Evolutionary conservation across 345 rosid species (phyloP), one percentile per base, ranked within the genome.

Genomic region (Sonneratia alba): DNA sequence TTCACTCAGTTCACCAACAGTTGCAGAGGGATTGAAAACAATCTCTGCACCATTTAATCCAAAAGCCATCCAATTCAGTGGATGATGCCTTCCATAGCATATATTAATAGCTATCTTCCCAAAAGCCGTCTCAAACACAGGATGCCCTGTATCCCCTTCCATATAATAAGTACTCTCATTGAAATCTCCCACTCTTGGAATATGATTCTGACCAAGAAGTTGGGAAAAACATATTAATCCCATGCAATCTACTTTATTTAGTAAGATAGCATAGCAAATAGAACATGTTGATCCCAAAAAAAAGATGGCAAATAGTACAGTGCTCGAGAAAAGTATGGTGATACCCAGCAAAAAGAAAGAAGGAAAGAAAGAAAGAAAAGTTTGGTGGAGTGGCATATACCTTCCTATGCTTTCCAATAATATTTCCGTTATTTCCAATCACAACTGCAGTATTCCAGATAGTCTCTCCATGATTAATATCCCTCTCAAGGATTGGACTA

Each of bases 71-170:
- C 97, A 94, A 74, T 94, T 92, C 80, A 91, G 71, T 36, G 97
- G 97, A 78, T 94, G 99, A 75, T 94, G 99, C 83, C 99, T 85
- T 66, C 99, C 97, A 47, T 92, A 92, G 79, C 99, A 95, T 67
- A 95, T 92, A 68, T 92, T 92, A 21, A 95, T 83, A 36, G 89
- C 97, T 36, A 92, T 87, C 81, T 90, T 95, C 64, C 97, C 97
- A 80, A 75, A 90, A 67, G 81, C 92, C 1, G 97, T 95, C 83
- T 92, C 97, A 76, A 95, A 95, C 65, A 95, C 96, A 37, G 99
- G 97, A 79, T 92, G 99, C 15, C 97, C 96, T 0, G 96, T 90
- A 81, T 90, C 85, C 71, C 99, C 99, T 87, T 95, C 99, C 97
- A 95, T 92, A 72, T 95, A 95, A 67, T 95, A 95, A 3, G 99